phyloP scores from a whole-genome alignment of 805 yeast genomes.

The Candida nemodendra region DNA sequence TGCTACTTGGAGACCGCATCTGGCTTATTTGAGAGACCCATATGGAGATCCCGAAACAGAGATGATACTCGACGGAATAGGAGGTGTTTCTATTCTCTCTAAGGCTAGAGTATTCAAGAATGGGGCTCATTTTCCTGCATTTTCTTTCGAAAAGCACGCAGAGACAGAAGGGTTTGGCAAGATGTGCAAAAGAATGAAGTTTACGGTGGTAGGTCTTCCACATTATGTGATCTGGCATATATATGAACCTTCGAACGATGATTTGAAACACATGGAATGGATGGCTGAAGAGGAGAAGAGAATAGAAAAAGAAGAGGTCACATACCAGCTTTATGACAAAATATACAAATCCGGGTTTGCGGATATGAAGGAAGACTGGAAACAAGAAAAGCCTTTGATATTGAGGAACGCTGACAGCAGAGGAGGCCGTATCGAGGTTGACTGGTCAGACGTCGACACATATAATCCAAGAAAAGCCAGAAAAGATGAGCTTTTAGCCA shows the following conservation, averaged over 20 bases:
- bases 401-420: slow-evolving; percentile 72
- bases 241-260: slow-evolving; percentile 93
- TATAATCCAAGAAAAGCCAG: slow-evolving; percentile 11
- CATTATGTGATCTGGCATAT: slow-evolving; percentile 97
- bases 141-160: slow-evolving; percentile 93
- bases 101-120: slow-evolving; percentile 82
- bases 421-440: slow-evolving; percentile 50
- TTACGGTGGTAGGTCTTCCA: slow-evolving; percentile 82
- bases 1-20: slow-evolving; percentile 97
- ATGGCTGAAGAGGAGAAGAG: slow-evolving; percentile 78
- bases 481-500: slow-evolving; percentile 3
- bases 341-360: slow-evolving; percentile 79
- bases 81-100: slow-evolving; percentile 91
- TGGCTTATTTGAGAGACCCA: slow-evolving; percentile 92
- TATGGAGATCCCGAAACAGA: slow-evolving; percentile 93
- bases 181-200: slow-evolving; percentile 82
- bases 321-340: slow-evolving; percentile 62
- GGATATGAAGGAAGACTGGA: slow-evolving; percentile 74
- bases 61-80: slow-evolving; percentile 93
- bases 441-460: slow-evolving; percentile 66
- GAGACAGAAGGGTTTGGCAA: slow-evolving; percentile 98
- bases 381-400: slow-evolving; percentile 62
- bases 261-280: slow-evolving; percentile 80
- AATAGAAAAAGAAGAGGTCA: slow-evolving; percentile 57
- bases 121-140: slow-evolving; percentile 96